Evolutionary conservation across 2,329 filamentous ascomycete species (phyloP), one percentile per base, ranked within the genome.

Genomic region (Akanthomyces dipterigenus): DNA sequence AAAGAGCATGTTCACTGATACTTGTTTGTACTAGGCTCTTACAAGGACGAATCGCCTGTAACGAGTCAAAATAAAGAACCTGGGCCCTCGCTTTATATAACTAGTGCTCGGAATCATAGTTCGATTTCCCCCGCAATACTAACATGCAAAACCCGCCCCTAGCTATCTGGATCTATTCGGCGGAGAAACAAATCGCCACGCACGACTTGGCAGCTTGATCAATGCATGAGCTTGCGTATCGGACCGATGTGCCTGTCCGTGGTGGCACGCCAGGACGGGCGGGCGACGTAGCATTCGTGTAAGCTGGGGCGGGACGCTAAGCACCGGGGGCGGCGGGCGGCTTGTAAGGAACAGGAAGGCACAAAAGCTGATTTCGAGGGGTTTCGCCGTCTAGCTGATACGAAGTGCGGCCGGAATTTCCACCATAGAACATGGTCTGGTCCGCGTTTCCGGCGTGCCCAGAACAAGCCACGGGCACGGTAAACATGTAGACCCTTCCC

Each of bases 321-420:
- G 6, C 7, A 16, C n/a, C 26, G 26, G 3, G 43, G 31, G 26
- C 2, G 7, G 31, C 1, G 7, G 31, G 31, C 31, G n/a, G 31
- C 55, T 57, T 57, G 43, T 20, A 18, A 49, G 55, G 55, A 57
- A 57, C 55, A 48, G 55, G 28, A 57, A 48, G 55, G 43, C 55
- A 46, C 31, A 34, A 9, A 9, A 34, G 6, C 31, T 3, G 3
- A 9, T 14, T 40, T 45, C 3, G 7, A 31, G 9, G n/a, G 16
- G 24, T 31, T 45, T 43, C 20, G 3, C 8, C 3, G 18, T 34
- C 34, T 18, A 40, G 31, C 11, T 34, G 31, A 18, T 18, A 20
- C 14, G 5, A 38, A 5, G 24, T 6, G 38, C 11, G 31, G 31
- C 28, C 16, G 18, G 3, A 18, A 36, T 34, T 18, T 45, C 40